Conservation (phyloP, 805 yeast species). For the Wickerhamomyces sydowiorum region DNA sequence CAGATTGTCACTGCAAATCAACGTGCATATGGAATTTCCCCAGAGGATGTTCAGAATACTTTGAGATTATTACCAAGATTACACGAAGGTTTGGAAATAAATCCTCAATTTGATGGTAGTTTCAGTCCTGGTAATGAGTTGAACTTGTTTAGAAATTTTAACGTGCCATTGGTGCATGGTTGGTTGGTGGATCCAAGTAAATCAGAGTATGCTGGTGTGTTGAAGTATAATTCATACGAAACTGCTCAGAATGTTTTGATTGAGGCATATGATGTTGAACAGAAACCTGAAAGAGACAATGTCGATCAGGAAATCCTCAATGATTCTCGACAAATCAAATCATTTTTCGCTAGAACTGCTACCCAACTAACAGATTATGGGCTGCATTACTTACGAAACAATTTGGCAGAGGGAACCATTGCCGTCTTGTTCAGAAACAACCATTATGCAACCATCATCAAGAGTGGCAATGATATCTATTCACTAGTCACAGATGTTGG, state of each 20-base stretch:
- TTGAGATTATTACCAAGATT: slow-evolving; percentile 55
- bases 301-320: slow-evolving; percentile 24
- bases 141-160: slow-evolving; percentile 52
- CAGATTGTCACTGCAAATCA: slow-evolving; percentile 34
- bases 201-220: slow-evolving; percentile 28
- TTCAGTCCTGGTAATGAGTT: slow-evolving; percentile 50
- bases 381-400: slow-evolving; percentile 36
- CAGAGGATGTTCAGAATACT: slow-evolving; percentile 34
- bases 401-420: slow-evolving; percentile 46
- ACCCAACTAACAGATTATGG: slow-evolving; percentile 79
- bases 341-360: slow-evolving; percentile 54
- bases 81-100: slow-evolving; percentile 65
- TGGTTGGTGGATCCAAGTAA: slow-evolving; percentile 58
- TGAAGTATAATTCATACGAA: slow-evolving; percentile 46
- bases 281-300: slow-evolving; percentile 17
- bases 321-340: slow-evolving; percentile 30
- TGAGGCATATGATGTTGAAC: slow-evolving; percentile 33
- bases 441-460: slow-evolving; percentile 72
- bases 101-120: slow-evolving; percentile 62
- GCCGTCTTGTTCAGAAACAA: slow-evolving; percentile 84
- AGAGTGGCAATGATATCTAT: slow-evolving; percentile 44
- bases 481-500: slow-evolving; percentile 73
- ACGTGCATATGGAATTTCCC: slow-evolving; percentile 19
- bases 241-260: slow-evolving; percentile 53
- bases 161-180: slow-evolving; percentile 69